Conservation (phyloP, 2,329 filamentous ascomycete genomes). For the Penicillium polonicum region DNA sequence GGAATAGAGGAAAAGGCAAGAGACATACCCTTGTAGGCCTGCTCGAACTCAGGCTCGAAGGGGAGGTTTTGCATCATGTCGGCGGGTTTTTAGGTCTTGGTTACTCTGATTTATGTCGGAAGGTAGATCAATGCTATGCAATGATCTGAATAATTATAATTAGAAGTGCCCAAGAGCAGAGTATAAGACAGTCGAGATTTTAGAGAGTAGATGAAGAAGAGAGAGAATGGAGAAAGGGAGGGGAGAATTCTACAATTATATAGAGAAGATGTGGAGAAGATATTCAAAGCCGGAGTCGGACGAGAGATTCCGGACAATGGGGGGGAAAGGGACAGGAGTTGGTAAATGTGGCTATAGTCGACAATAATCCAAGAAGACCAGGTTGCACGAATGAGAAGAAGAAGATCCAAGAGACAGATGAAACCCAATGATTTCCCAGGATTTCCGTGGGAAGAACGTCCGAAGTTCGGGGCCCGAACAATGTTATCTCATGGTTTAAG, state of each 20-base stretch:
- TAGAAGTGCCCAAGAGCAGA: conserved; percentile 14
- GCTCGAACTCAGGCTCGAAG: conserved; percentile 94
- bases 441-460: conserved; percentile 25
- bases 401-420: not conserved
- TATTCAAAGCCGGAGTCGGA: conserved; percentile 35
- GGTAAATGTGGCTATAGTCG: conserved; percentile 8
- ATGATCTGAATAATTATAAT: not conserved
- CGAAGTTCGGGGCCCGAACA: conserved; percentile 34
- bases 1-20: not conserved
- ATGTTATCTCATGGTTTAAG: conserved; percentile 37
- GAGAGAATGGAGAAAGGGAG: conserved; percentile 6
- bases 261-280: conserved; percentile 15
- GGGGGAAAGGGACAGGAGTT: conserved; percentile 11
- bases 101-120: conserved; percentile 4
- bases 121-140: conserved; percentile 8
- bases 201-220: conserved; percentile 15
- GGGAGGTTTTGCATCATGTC: conserved; percentile 76
- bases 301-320: conserved; percentile 22
- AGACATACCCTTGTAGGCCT: conserved; percentile 85
- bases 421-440: conserved; percentile 7
- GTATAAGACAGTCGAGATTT: not conserved
- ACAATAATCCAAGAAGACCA: conserved; percentile 8
- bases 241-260: conserved; percentile 26
- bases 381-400: conserved; percentile 15
- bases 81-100: conserved; percentile 5